Percentiles rank a stretch among this genome's conserved stretches.
Evolutionary conservation across 1,284 basidiomycete genomes (phyloP).

Genomic region (Tetrapyrgos nigripes): DNA sequence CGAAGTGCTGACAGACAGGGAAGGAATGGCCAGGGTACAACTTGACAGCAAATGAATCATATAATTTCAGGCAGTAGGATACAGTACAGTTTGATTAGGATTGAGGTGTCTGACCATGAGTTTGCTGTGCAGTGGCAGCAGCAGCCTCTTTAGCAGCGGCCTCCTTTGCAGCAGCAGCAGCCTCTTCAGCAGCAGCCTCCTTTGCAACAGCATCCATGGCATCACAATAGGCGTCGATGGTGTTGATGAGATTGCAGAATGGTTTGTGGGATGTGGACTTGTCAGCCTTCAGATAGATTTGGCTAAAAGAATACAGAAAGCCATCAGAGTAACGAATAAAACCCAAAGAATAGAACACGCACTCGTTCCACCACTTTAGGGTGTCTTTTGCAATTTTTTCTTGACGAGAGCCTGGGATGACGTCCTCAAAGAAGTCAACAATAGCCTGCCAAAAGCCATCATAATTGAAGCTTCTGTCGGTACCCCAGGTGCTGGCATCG

Average conservation of each 20-base stretch:
- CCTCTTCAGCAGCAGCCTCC: neutral
- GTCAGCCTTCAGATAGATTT: neutral
- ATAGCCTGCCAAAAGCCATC: slow-evolving; percentile 27
- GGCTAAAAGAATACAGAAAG: neutral
- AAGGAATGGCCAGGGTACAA: no score
- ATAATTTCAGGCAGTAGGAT: no score
- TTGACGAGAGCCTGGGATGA: slow-evolving; percentile 12
- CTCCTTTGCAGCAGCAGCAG: neutral
- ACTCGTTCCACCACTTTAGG: slow-evolving; percentile 28
- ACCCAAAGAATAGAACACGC: slow-evolving; percentile 8
- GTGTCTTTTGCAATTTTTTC: slow-evolving; percentile 18
- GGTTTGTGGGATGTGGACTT: neutral
- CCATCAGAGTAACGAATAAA: neutral
- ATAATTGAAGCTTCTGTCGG: slow-evolving; percentile 26
- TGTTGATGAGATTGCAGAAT: slow-evolving; percentile 1
- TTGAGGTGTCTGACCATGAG: no score
- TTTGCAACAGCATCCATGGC: neutral
- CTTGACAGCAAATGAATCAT: no score
- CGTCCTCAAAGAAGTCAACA: slow-evolving; percentile 31
- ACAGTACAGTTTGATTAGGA: no score
- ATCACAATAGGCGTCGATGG: neutral
- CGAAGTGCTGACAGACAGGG: no score
- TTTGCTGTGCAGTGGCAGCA: no score
- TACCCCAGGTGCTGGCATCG: neutral
- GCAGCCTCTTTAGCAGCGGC: no score